These are phyloP conservation scores for Exophiala aquamarina DNA, from an alignment of 2,329 filamentous ascomycete species.

Conservation along the genomic window DNA sequence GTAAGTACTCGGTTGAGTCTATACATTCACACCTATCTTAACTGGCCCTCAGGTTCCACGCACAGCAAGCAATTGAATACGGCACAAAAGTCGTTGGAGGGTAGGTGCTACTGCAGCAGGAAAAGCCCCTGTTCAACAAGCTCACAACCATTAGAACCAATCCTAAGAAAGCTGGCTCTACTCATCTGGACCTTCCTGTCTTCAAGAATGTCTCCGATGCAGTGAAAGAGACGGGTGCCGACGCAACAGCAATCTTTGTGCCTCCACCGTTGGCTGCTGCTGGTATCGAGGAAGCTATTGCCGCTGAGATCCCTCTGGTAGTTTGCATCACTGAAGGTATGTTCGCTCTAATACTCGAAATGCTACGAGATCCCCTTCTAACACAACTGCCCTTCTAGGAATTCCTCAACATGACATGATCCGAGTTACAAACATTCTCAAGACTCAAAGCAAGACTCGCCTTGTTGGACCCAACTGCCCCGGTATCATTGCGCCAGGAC, in stretches of 20 bases:
- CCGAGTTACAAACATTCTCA: constrained; percentile 74
- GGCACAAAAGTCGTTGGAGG: constrained; percentile 97
- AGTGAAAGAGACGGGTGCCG: constrained; percentile 85
- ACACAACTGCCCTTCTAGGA: no score
- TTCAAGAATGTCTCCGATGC: constrained; percentile 88
- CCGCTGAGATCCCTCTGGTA: constrained; percentile 88
- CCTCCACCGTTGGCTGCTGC: constrained; percentile 85
- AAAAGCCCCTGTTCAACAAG: no score
- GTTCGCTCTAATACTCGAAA: constrained; percentile 62
- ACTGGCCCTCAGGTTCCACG: constrained; percentile 75
- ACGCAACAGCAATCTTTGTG: constrained; percentile 85
- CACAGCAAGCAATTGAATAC: constrained; percentile 96
- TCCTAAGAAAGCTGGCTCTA: constrained; percentile 87
- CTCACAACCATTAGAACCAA: constrained; percentile 60
- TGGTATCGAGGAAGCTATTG: constrained; percentile 94
- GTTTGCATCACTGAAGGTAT: constrained; percentile 59
- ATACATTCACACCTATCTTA: background rate
- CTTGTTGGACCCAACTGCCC: constrained; percentile 98
- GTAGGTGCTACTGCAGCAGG: no score
- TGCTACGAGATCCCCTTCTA: no score
- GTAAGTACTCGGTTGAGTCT: constrained; percentile 1
- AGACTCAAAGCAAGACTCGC: constrained; percentile 95
- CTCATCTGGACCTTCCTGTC: constrained; percentile 88
- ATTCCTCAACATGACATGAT: constrained; percentile 75
- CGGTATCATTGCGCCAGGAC: constrained; percentile 85